phyloP scores from a whole-genome alignment of 192 early-diverging fungal species.

The Dissophora globulifera region DNA sequence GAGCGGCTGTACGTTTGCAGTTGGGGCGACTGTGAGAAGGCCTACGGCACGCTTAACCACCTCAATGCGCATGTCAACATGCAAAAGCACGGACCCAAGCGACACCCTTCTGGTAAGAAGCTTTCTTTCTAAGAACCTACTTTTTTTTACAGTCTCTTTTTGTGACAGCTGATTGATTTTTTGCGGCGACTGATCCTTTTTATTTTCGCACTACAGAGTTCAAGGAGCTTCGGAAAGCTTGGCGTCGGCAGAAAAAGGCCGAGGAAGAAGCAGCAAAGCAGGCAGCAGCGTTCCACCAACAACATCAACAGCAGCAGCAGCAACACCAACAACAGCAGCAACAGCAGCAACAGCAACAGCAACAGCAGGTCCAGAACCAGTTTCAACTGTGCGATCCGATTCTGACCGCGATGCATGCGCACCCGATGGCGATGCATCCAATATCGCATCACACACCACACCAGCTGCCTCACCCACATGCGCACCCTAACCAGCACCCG shows the following conservation, averaged over 20 bases:
- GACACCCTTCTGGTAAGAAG: slow-evolving; percentile 57
- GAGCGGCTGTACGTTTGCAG: slow-evolving; percentile 72
- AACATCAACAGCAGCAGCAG: slow-evolving; percentile 23
- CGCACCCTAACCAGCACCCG: slow-evolving; percentile 36
- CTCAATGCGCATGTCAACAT: slow-evolving; percentile 75
- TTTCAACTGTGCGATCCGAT: slow-evolving; percentile 42
- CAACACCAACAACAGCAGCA: slow-evolving; percentile 19
- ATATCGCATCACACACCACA: slow-evolving; percentile 35
- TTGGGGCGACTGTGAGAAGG: slow-evolving; percentile 65
- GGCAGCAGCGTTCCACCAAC: slow-evolving; percentile 27
- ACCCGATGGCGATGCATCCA: slow-evolving; percentile 21
- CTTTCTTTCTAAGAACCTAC: neutral
- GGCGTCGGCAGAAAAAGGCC: slow-evolving; percentile 66
- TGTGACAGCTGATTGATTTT: slow-evolving; percentile 3
- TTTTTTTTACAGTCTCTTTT: too few relatives aligned
- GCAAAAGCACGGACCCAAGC: slow-evolving; percentile 73
- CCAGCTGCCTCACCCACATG: slow-evolving; percentile 46
- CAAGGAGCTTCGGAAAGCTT: slow-evolving; percentile 68
- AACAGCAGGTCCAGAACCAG: slow-evolving; percentile 17
- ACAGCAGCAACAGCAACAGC: slow-evolving; percentile 16
- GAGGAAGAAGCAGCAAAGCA: slow-evolving; percentile 57
- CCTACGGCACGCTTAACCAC: slow-evolving; percentile 75
- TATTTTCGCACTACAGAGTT: slow-evolving; percentile 54
- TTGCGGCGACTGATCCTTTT: neutral
- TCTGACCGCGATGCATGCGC: slow-evolving; percentile 24